phyloP scores from a whole-genome alignment of 176 grass and related monocot species.

The Ampelocalamus luodianensis region DNA sequence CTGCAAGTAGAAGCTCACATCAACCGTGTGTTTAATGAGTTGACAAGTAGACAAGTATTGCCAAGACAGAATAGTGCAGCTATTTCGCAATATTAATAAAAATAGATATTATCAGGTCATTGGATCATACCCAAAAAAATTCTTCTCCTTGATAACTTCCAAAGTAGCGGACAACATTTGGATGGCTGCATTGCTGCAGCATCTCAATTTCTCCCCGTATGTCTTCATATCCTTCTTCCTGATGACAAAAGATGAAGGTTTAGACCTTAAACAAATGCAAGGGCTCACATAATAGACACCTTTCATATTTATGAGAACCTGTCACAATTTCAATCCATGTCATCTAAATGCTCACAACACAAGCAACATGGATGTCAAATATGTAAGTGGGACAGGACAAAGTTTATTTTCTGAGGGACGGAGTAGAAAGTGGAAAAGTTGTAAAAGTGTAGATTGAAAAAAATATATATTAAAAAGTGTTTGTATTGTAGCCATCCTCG shows the following conservation, averaged over 20 bases:
- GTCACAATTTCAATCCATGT: constrained; percentile 24
- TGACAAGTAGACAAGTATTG: neutral
- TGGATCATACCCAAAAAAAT: constrained; percentile 84
- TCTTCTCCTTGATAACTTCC: constrained; percentile 99
- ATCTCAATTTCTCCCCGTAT: constrained; percentile 99
- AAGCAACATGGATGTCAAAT: constrained; percentile 33
- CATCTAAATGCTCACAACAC: constrained; percentile 32
- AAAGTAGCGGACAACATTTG: constrained; percentile 97
- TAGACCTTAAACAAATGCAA: constrained; percentile 39
- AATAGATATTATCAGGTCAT: constrained; percentile 27
- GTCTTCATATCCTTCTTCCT: constrained; percentile 99
- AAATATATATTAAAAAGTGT: neutral
- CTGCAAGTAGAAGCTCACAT: constrained; percentile 46
- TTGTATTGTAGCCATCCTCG: neutral
- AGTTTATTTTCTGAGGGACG: neutral
- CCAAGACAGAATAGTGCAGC: constrained; percentile 9
- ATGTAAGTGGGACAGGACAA: neutral
- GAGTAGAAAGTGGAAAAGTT: neutral
- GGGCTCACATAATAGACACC: constrained; percentile 14
- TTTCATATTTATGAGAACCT: constrained; percentile 25
- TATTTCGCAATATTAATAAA: constrained; percentile 26
- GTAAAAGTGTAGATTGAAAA: neutral
- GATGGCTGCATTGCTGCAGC: constrained; percentile 98
- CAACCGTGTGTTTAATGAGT: constrained; percentile 28
- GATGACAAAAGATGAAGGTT: constrained; percentile 41